These are phyloP conservation scores for Auricularia heimuer DNA, from an alignment of 768 basidiomycete species.

Conservation along the genomic window DNA sequence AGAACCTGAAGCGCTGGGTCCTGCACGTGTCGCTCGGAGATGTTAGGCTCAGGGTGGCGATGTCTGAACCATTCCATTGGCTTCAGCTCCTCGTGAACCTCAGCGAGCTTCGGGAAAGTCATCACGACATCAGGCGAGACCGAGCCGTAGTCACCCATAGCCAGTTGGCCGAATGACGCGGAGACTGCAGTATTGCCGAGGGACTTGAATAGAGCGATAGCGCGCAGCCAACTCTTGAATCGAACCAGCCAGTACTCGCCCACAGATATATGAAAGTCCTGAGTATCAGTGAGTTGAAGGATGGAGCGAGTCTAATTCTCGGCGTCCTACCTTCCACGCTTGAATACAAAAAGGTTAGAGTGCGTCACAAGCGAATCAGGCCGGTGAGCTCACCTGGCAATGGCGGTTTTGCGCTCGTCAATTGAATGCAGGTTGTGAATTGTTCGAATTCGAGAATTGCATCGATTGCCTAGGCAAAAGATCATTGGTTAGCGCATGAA, in stretches of 20 bases:
- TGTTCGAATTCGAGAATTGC: not conserved
- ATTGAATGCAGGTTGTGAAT: not conserved
- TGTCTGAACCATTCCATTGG: not conserved
- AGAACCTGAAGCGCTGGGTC: conserved; percentile 29
- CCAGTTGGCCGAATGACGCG: not conserved
- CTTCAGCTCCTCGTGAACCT: not conserved
- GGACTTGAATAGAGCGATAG: conserved; percentile 19
- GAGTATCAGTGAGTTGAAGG: not conserved
- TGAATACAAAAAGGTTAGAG: not conserved
- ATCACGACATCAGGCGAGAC: conserved; percentile 19
- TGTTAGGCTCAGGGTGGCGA: not conserved
- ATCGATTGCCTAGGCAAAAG: not conserved
- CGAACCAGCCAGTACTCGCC: conserved; percentile 21
- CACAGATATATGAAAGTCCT: conserved; percentile 16
- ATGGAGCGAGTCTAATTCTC: not conserved
- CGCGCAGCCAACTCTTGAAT: conserved; percentile 14
- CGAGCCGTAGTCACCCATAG: not conserved
- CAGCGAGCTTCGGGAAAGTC: not conserved
- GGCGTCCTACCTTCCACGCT: not conserved
- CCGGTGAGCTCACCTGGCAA: not conserved
- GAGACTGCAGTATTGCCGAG: conserved; percentile 28
- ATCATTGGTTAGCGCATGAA: not conserved
- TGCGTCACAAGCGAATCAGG: not conserved
- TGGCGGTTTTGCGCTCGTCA: not conserved
- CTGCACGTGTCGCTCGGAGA: conserved; percentile 21